phyloP scores from a whole-genome alignment of 345 rosid genomes.

The Balakata baccata region DNA sequence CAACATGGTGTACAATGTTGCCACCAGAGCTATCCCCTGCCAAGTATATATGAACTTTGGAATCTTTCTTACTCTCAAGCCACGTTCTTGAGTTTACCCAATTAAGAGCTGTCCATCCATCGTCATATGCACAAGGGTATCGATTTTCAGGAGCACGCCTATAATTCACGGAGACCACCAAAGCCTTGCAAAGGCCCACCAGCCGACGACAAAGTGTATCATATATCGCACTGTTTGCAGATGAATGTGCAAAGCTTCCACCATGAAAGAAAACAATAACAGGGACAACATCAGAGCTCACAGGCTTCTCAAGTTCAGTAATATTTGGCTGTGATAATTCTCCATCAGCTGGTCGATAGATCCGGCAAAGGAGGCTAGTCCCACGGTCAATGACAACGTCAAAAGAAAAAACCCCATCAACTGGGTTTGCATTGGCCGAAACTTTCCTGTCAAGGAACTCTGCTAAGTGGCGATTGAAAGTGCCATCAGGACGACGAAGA shows the following conservation, averaged over 20 bases:
- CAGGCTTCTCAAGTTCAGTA: conserved; percentile 67
- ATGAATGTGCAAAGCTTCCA: conserved; percentile 92
- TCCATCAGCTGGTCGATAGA: conserved; percentile 54
- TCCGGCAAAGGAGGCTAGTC: conserved; percentile 53
- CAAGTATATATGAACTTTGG: conserved; percentile 68
- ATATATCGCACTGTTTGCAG: conserved; percentile 75
- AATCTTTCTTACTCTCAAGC: conserved; percentile 65
- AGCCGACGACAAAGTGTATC: conserved; percentile 75
- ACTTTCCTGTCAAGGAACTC: conserved; percentile 91
- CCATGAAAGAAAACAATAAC: conserved; percentile 88
- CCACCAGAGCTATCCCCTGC: conserved; percentile 97
- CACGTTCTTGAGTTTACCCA: conserved; percentile 79
- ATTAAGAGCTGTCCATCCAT: conserved; percentile 76
- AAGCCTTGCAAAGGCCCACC: conserved; percentile 62
- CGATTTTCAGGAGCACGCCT: conserved; percentile 84
- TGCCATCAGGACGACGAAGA: conserved; percentile 82
- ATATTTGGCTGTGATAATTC: conserved; percentile 44
- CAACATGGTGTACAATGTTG: conserved; percentile 81
- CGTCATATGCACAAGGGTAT: conserved; percentile 82
- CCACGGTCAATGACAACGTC: conserved; percentile 64
- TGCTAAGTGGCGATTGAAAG: conserved; percentile 85
- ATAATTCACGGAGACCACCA: conserved; percentile 86
- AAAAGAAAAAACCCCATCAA: conserved; percentile 77
- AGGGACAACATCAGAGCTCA: conserved; percentile 55
- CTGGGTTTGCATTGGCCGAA: conserved; percentile 62